Evolutionary conservation across 2,329 filamentous ascomycete genomes (phyloP), one percentile per base, ranked within the genome.

Genomic region (Ambrosiella cleistominuta): DNA sequence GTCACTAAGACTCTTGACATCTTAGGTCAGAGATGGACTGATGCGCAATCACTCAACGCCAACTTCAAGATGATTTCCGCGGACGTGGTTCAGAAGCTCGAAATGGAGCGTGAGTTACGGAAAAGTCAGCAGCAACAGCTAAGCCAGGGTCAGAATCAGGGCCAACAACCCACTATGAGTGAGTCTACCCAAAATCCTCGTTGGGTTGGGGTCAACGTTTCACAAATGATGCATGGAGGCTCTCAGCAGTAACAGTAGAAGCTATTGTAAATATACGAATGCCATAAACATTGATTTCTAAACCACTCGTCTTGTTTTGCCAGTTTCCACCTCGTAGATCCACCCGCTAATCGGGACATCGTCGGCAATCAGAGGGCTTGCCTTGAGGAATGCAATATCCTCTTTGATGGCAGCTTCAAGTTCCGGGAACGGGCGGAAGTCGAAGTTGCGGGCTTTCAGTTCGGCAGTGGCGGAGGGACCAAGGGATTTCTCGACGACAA

Each of bases 381-480:
- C 68, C 67, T 75, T 78, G 63, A 88, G 65, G 64, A 77, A 80
- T 58, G 69, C 68, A 0, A 88, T 75, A 68, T 88, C 83, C 44
- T 80, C 73, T 62, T 69, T 72, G 0, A 87, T 78, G 2, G 78
- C 80, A 60, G 74, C 67, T 57, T 83, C 78, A 57, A 85, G 63
- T 53, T 82, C 73, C 0, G 71, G 61, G 63, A 86, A 85, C 0
- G 81, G 71, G 59, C 82, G 68, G 63, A 86, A 86, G 57, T 85
- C 75, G 35, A 57, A 54, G 12, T 57, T 40, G 19, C 54, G 57
- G 17, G 19, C 11, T 15, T 54, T 39, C 11, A 54, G 36, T 15
- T 54, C 37, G 5, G 51, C 9, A 39, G 13, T 19, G 3, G 51
- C 51, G n/a, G 27, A 11, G 7, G 7, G 35, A 12, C 51, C 75